Evolutionary conservation across 257 asterid genomes (phyloP), one percentile per base, ranked within the genome.

Genomic region (Rauvolfia tetraphylla): DNA sequence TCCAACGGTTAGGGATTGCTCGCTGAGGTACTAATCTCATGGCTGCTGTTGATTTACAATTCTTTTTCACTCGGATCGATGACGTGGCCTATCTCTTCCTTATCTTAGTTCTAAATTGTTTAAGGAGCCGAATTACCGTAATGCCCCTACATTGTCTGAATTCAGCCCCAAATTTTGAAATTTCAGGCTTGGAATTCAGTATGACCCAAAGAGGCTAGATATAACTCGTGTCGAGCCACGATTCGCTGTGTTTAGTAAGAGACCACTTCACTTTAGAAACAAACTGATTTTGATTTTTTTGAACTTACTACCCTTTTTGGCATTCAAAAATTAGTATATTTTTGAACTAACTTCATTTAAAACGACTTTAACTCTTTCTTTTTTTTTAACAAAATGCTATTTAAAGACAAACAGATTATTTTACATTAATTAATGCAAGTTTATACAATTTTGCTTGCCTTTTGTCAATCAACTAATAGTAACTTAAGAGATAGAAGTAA

Each of bases 1-100:
- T 93, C 96, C n/a, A 44, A 86, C 92, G 92, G 95, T 63, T 75
- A 61, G 91, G 91, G 91, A 36, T 73, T 74, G 34, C 6, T 51
- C 27, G 3, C 3, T 63, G 27, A 2, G 15, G 22, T 23, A n/a
- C n/a, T 73, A 46, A 90, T 86, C 90, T 4, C 48, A 80, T 63
- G 93, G 90, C 5, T 7, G n/a, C 0, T 0, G 1, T 31, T 11
- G 2, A 20, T 29, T 70, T 17, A 3, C 6, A 0, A 4, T 9
- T 0, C n/a, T 5, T 6, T 4, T 18, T 54, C 33, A 59, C 88
- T 36, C 1, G 91, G 97, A 92, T 92, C 49, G 76, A 1, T 88
- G 93, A 89, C 87, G 83, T 90, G 95, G 85, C 59, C 76, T 87
- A 85, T 85, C 44, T 67, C 72, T 67, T 22, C 51, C 72, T 67